phyloP scores from a whole-genome alignment of 139 green algal genomes.

The Pseudopediastrum boryanum region DNA sequence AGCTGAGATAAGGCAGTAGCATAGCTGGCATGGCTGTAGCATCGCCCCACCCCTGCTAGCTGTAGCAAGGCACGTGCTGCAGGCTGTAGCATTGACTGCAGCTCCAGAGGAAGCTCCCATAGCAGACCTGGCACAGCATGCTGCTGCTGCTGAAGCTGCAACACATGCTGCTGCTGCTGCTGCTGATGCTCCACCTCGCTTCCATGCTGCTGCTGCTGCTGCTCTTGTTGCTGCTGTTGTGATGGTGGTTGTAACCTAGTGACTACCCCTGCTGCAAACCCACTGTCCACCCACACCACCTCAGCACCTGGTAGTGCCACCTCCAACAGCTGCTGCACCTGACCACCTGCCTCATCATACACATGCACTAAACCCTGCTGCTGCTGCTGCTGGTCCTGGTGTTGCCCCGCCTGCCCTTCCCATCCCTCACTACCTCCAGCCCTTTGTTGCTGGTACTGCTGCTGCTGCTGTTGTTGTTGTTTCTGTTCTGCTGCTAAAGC shows the following conservation, averaged over 20 bases:
- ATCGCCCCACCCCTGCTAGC: too few relatives aligned
- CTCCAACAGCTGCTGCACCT: constrained; percentile 14
- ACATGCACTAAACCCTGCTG: too few relatives aligned
- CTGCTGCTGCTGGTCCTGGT: too few relatives aligned
- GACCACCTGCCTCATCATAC: too few relatives aligned
- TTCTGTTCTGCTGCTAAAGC: too few relatives aligned
- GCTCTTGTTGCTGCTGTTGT: too few relatives aligned
- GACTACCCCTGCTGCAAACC: constrained; percentile 9
- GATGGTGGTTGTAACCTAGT: constrained; percentile 5
- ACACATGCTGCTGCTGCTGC: neutral
- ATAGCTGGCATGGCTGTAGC: constrained; percentile 28
- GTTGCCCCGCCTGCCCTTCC: too few relatives aligned
- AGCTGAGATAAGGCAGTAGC: constrained; percentile 37
- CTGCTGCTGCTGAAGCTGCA: constrained; percentile 12
- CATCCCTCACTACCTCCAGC: too few relatives aligned
- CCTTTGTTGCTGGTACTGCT: too few relatives aligned
- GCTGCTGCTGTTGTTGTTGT: too few relatives aligned
- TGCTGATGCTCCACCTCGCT: neutral
- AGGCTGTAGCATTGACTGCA: too few relatives aligned
- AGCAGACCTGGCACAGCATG: neutral
- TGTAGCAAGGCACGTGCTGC: too few relatives aligned
- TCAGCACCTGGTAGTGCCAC: neutral
- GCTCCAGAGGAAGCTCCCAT: neutral
- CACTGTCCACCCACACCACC: constrained; percentile 28
- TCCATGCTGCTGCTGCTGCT: neutral